phyloP scores from a whole-genome alignment of 2,329 filamentous ascomycete genomes.

The Sporothrix pseudoabietina region DNA sequence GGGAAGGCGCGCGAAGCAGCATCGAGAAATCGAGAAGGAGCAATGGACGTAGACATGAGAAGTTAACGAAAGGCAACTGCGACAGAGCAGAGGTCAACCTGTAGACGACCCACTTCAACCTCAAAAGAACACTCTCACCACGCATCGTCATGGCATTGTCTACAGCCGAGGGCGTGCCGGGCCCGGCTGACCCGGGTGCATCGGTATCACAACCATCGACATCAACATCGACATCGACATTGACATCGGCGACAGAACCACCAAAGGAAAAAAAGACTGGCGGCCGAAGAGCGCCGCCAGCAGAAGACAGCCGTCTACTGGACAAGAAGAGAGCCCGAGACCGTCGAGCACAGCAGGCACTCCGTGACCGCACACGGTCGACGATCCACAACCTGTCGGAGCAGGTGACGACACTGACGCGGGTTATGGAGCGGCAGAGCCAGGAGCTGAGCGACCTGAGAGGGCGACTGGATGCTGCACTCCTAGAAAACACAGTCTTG shows the following conservation, averaged over 20 bases:
- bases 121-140: neutral
- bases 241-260: neutral
- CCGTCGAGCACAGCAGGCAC: slow-evolving; percentile 1
- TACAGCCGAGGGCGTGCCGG: neutral
- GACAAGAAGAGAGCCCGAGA: slow-evolving; percentile 17
- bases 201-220: neutral
- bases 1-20: neutral
- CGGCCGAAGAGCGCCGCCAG: neutral
- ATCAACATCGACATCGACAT: neutral
- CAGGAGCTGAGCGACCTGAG: slow-evolving; percentile 7
- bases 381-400: slow-evolving; percentile 23
- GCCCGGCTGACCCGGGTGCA: too few species aligned
- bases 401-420: slow-evolving; percentile 22
- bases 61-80: neutral
- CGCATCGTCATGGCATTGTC: neutral
- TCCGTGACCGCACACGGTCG: slow-evolving; percentile 18
- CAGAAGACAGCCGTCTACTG: neutral
- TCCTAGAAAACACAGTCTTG: neutral
- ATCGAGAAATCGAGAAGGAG: neutral
- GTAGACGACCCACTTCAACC: neutral
- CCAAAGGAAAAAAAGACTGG: neutral
- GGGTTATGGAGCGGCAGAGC: slow-evolving; percentile 19
- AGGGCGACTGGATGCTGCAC: neutral
- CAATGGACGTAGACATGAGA: neutral
- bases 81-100: neutral